Base-by-base conservation (phyloP, 228 moss, liverwort and hornwort species). In the Sphagnum fallax region DNA sequence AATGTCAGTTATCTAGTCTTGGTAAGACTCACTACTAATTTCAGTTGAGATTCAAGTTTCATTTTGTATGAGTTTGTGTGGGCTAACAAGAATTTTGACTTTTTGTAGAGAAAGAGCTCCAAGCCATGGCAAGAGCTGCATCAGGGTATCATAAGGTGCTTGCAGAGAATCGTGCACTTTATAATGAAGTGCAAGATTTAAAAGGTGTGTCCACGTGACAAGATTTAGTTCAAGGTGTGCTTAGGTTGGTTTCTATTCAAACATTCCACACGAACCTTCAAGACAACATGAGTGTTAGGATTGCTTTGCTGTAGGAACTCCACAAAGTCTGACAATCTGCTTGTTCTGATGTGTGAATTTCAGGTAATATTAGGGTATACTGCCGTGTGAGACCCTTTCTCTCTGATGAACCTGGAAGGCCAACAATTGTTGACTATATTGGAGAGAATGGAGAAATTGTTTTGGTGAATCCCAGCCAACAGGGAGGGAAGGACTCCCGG, bases 171-270 rank as follows among this genome's bases (percentile, higher is more conserved):
- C 87, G 92, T 51, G 76, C 79, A 72, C 79, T 92, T 11, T 92
- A 92, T 78, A 92, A 92, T 53, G 87, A 92, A 81, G 92, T 92
- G 50, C 92, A 89, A 72, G 92, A 92, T 68, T 61, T 92, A 69
- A 92, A 85, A 79, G 89, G 92, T 81, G 6, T 10, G 62, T 62
- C 58, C 58, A 9, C 58, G 3, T 58, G 52, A 12, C 0, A 60
- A 67, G 47, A 57, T 16, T n/a, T 8, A 63, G 63, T 63, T 32
- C 7, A 63, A 8, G n/a, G 63, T 63, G 15, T 63, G 7, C 47
- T 15, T 6, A 63, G 15, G 15, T 58, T 4, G 11, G 2, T 63
- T 6, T 63, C 15, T n/a, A 15, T 12, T 32, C 47, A 13, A 63
- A 15, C 15, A 47, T 49, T 47, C 52, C 8, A 10, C 11, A 8